Conservation (phyloP, 2,329 filamentous ascomycete species). For the Phaeosphaeria sp. region DNA sequence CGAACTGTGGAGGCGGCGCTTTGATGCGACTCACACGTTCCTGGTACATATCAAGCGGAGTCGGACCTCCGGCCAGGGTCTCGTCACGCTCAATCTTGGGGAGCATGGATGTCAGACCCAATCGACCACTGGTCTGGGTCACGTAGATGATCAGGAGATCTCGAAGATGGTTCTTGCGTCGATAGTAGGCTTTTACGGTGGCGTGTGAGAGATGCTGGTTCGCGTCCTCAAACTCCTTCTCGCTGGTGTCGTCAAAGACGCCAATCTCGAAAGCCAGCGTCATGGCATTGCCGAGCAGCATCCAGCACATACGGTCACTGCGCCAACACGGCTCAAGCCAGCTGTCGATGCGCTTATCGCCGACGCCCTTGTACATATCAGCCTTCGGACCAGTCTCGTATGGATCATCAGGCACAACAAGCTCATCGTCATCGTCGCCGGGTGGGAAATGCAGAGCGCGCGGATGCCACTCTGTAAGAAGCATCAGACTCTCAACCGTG, state of each 20-base stretch:
- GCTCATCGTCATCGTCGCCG: conserved; percentile 69
- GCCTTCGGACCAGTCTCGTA: conserved; percentile 51
- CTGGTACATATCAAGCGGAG: conserved; percentile 43
- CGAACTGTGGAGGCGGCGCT: conserved; percentile 43
- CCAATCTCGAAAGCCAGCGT: conserved; percentile 92
- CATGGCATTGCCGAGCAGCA: conserved; percentile 90
- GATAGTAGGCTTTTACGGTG: conserved; percentile 77
- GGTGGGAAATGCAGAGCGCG: conserved; percentile 91
- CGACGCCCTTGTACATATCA: conserved; percentile 65
- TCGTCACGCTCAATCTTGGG: conserved; percentile 57
- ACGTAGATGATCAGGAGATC: conserved; percentile 88
- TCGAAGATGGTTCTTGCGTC: conserved; percentile 81
- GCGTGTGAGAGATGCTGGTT: conserved; percentile 49
- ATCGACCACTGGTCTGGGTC: conserved; percentile 88
- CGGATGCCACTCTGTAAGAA: conserved; percentile 97
- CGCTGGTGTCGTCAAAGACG: conserved; percentile 90
- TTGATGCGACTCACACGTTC: conserved; percentile 46
- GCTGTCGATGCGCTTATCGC: conserved; percentile 86
- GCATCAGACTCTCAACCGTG: conserved; percentile 91
- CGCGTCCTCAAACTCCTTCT: conserved; percentile 61
- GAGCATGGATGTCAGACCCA: conserved; percentile 94
- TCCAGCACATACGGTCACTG: conserved; percentile 93
- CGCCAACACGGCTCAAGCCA: conserved; percentile 97
- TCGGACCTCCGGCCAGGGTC: conserved; percentile 30
- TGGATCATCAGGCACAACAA: conserved; percentile 73